Percentiles rank a stretch among this genome's conserved stretches.
These are phyloP conservation scores for Umbelopsis sp. DNA, from an alignment of 192 early-diverging fungal genomes.

Conservation along the genomic window DNA sequence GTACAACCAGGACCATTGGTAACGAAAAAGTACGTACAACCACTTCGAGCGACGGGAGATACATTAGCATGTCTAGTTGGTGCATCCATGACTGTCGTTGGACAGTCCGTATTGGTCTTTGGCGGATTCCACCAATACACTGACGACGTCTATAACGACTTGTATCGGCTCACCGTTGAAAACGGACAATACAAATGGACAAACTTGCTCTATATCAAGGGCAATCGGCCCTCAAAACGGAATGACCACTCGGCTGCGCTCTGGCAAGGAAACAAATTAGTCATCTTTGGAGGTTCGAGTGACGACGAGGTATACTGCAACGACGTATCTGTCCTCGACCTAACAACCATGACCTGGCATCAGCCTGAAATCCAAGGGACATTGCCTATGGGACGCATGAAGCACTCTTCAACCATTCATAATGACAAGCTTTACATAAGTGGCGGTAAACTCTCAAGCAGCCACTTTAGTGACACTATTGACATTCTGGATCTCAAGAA, in stretches of 20 bases:
- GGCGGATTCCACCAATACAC: constrained; percentile 68
- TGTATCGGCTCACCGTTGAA: constrained; percentile 53
- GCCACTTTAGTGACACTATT: constrained; percentile 31
- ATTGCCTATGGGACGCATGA: constrained; percentile 52
- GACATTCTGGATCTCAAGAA: constrained; percentile 54
- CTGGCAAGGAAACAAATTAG: constrained; percentile 57
- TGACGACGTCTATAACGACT: constrained; percentile 67
- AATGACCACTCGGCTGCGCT: constrained; percentile 63
- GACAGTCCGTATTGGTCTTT: constrained; percentile 51
- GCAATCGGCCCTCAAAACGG: constrained; percentile 51
- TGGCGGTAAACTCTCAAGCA: constrained; percentile 44
- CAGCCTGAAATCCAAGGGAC: constrained; percentile 49
- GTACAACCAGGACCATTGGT: neutral
- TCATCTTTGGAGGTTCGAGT: constrained; percentile 63
- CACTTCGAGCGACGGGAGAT: constrained; percentile 23
- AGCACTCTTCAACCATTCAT: constrained; percentile 63
- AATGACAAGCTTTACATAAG: constrained; percentile 65
- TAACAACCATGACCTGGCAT: constrained; percentile 61
- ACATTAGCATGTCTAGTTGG: constrained; percentile 41
- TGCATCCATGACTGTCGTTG: constrained; percentile 44
- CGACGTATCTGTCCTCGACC: constrained; percentile 61
- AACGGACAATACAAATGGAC: constrained; percentile 47
- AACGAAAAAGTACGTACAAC: constrained; percentile 9
- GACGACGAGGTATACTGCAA: constrained; percentile 57
- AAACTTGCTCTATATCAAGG: constrained; percentile 49